These are phyloP conservation scores for Monosporascus sp. DNA, from an alignment of 2,329 filamentous ascomycete genomes.

Conservation along the genomic window DNA sequence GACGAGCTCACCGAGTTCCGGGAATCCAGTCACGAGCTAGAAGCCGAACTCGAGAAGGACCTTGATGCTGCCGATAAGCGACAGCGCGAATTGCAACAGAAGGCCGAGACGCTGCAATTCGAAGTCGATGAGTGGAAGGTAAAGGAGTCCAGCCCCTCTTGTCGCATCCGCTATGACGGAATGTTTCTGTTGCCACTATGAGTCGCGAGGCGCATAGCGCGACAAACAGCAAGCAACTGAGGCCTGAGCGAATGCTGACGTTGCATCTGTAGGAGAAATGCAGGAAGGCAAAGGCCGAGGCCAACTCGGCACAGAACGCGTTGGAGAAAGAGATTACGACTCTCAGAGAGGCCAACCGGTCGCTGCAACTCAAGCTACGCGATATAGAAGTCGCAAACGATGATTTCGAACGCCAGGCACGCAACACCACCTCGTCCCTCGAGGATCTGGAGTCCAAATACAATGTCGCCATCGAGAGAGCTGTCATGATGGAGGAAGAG, in stretches of 20 bases:
- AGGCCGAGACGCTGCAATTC: slow-evolving; percentile 76
- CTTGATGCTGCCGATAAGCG: slow-evolving; percentile 92
- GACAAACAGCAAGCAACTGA: not conserved
- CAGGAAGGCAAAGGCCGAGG: slow-evolving; percentile 88
- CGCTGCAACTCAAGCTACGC: slow-evolving; percentile 75
- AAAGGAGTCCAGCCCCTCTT: slow-evolving; percentile 26
- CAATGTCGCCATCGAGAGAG: slow-evolving; percentile 87
- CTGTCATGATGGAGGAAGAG: slow-evolving; percentile 92
- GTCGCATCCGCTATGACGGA: too few species aligned
- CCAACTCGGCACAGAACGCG: slow-evolving; percentile 73
- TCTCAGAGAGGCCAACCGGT: slow-evolving; percentile 77
- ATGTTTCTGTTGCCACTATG: not conserved
- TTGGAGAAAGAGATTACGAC: slow-evolving; percentile 95
- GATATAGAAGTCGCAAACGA: slow-evolving; percentile 98
- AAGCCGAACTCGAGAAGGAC: slow-evolving; percentile 92
- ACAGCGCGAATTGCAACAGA: slow-evolving; percentile 79
- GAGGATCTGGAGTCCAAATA: slow-evolving; percentile 98
- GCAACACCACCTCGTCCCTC: slow-evolving; percentile 90
- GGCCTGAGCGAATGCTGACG: slow-evolving; percentile 14
- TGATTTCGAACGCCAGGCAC: slow-evolving; percentile 93
- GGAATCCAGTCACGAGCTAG: slow-evolving; percentile 86
- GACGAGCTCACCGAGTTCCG: slow-evolving; percentile 90
- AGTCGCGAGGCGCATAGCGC: slow-evolving; percentile 2
- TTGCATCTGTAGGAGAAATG: slow-evolving; percentile 69
- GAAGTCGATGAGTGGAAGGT: slow-evolving; percentile 99